Evolutionary conservation across 2,329 filamentous ascomycete species (phyloP), one percentile per base, ranked within the genome.

Genomic region (Fusarium sp.): DNA sequence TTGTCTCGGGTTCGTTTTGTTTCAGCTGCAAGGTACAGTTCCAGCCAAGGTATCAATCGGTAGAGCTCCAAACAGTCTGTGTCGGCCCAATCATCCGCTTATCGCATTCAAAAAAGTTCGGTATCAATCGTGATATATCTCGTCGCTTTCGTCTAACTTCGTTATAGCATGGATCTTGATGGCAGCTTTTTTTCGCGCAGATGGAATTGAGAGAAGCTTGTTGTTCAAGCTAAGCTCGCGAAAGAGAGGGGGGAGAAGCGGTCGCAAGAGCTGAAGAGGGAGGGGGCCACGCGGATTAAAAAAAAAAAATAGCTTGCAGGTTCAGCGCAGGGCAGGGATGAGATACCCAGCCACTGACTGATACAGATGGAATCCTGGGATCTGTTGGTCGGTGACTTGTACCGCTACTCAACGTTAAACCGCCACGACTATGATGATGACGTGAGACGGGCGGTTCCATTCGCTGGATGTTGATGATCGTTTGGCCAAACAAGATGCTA

Each of bases 361-460:
- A 31, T 31, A 10, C 28, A 24, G 58, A 49, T 59, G 38, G 57
- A 62, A 49, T 64, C 43, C 51, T 44, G 14, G 10, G n/a, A 14
- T n/a, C 15, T n/a, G 40, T 33, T 24, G 24, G 31, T 33, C 9
- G 40, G 13, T 26, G 57, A 36, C 40, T 55, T 42, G 45, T 42
- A 6, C 19, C 38, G 45, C n/a, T 24, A 22, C 43, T 58, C 31
- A 33, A 21, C 17, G 31, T 13, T 64, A 45, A 49, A 45, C 58
- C 69, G 59, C 66, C 66, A 68, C 68, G 65, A 57, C 54, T 57
- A 43, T 26, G 55, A 69, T 60, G 71, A 73, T 73, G 71, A 73
- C 71, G 71, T 73, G 71, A 73, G 71, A 73, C 49, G 63, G 39
- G 21, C 51, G 54, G 33, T 44, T 57, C 61, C 47, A 64, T 59